phyloP scores from a whole-genome alignment of 805 yeast species.

The Yarrowia sp. region DNA sequence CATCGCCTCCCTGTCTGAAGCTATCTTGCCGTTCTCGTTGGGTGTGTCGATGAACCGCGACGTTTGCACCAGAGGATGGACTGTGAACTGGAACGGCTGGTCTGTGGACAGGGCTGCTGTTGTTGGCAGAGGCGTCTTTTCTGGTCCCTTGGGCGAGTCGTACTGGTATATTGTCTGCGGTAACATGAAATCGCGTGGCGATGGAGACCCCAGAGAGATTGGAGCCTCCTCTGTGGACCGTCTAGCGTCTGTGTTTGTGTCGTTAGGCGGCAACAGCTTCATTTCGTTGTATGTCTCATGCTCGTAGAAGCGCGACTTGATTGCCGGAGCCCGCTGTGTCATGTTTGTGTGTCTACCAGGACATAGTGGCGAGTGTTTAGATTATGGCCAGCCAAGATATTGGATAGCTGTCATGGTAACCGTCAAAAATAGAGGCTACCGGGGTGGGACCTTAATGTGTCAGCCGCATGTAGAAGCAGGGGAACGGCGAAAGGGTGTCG shows the following conservation, averaged over 20 bases:
- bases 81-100: not conserved
- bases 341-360: not conserved
- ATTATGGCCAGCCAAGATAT: not conserved
- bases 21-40: not conserved
- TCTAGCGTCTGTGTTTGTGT: too few species aligned
- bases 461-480: too few species aligned
- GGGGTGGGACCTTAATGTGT: too few species aligned
- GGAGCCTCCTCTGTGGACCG: not conserved
- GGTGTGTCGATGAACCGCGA: conserved; percentile 1
- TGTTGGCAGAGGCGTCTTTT: not conserved
- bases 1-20: not conserved
- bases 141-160: not conserved
- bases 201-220: not conserved
- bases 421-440: too few species aligned
- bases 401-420: conserved; percentile 3
- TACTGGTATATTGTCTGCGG: not conserved
- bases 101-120: not conserved
- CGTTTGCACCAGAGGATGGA: conserved; percentile 9
- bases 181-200: not conserved
- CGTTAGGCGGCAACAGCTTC: not conserved
- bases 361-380: not conserved
- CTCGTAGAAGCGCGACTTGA: conserved; percentile 1
- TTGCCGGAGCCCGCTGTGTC: not conserved
- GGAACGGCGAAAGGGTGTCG: too few species aligned
- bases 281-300: not conserved